Percentiles rank a stretch among this genome's conserved stretches.
Conservation (phyloP, 2,329 filamentous ascomycete genomes). For the Gaeumannomyces sp. region DNA sequence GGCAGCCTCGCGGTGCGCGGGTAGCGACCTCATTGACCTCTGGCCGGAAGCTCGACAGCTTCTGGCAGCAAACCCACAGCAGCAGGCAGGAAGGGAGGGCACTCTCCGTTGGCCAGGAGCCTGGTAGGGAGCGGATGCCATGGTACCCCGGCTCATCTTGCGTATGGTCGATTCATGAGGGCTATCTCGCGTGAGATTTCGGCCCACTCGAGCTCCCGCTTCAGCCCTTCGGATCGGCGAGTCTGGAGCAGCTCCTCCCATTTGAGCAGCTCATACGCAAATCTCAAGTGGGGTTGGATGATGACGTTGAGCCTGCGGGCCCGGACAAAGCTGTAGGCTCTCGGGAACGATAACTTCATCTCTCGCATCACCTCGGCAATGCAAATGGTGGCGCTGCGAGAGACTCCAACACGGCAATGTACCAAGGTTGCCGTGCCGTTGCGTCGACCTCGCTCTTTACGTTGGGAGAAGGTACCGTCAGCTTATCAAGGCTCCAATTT, state of each 20-base stretch:
- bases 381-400: constrained; percentile 91
- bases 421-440: constrained; percentile 83
- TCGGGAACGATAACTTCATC: constrained; percentile 73
- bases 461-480: constrained; percentile 4
- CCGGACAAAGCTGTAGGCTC: constrained; percentile 93
- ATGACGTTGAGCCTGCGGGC: constrained; percentile 93
- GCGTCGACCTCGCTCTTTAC: constrained; percentile 66
- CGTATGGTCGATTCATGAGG: constrained; percentile 92
- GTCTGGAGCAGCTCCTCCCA: constrained; percentile 78
- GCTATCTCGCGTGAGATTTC: constrained; percentile 86
- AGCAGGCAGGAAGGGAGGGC: background rate
- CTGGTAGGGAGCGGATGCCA: background rate
- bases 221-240: constrained; percentile 45
- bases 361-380: constrained; percentile 97
- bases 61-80: background rate
- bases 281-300: constrained; percentile 91
- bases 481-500: background rate
- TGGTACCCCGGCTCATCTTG: constrained; percentile 42
- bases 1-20: background rate
- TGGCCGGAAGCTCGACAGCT: background rate
- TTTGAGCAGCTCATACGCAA: constrained; percentile 90
- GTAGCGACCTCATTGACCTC: background rate
- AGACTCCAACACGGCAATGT: constrained; percentile 94
- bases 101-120: background rate
- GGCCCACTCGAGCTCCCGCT: constrained; percentile 84